Evolutionary conservation across 495 filamentous ascomycete species (phyloP).

Genomic region (Penicillium riverlandense): DNA sequence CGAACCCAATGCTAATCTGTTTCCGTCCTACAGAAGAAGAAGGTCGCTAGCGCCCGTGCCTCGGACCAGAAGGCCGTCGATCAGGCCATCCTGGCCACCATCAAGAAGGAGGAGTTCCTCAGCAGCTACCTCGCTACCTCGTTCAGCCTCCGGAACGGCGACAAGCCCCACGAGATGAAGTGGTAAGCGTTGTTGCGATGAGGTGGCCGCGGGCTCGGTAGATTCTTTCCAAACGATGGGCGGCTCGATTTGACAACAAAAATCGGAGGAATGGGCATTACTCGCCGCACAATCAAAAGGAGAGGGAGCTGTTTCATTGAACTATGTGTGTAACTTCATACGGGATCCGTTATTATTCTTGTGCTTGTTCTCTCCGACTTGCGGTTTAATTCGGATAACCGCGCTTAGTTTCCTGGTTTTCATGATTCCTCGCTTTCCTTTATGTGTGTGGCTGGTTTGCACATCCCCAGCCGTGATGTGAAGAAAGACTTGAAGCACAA

Average conservation of each 20-base stretch:
- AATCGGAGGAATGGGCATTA: slow-evolving; percentile 19
- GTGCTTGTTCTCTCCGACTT: slow-evolving; percentile 22
- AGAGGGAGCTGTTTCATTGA: slow-evolving; percentile 30
- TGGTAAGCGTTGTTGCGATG: slow-evolving; percentile 52
- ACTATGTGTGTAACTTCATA: slow-evolving; percentile 35
- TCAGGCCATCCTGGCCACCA: slow-evolving; percentile 79
- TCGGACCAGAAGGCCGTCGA: slow-evolving; percentile 97
- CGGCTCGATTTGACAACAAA: slow-evolving; percentile 28
- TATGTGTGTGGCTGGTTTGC: slow-evolving; percentile 25
- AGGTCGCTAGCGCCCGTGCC: slow-evolving; percentile 78
- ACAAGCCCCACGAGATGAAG: slow-evolving; percentile 97
- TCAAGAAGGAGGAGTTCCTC: slow-evolving; percentile 94
- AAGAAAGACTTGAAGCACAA: slow-evolving; percentile 30
- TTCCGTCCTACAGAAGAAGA: slow-evolving; percentile 73
- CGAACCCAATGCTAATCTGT: slow-evolving; percentile 8
- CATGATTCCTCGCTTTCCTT: slow-evolving; percentile 13
- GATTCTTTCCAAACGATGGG: slow-evolving; percentile 34
- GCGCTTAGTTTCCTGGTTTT: slow-evolving; percentile 29
- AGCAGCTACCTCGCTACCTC: slow-evolving; percentile 80
- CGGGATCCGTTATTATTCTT: slow-evolving; percentile 22
- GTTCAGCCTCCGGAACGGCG: slow-evolving; percentile 96
- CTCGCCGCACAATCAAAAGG: slow-evolving; percentile 11
- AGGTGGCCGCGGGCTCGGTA: slow-evolving; percentile 43
- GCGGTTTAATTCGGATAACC: slow-evolving; percentile 31
- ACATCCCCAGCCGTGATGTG: slow-evolving; percentile 31